Conservation (phyloP, 495 filamentous ascomycete genomes). For the Tuber melanosporum region DNA sequence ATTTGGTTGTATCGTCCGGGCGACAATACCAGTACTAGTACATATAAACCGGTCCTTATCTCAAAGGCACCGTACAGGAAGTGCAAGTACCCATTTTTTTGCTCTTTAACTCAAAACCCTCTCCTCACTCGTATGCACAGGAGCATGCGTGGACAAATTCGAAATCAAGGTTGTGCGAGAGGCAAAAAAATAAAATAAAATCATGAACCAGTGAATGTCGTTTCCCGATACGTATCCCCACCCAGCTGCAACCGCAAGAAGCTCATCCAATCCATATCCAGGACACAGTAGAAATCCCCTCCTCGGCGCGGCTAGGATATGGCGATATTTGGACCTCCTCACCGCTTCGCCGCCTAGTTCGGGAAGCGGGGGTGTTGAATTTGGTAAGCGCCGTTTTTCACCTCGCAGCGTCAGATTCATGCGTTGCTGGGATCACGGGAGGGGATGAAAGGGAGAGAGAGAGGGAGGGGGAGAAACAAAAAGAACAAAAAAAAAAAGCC, state of each 20-base stretch:
- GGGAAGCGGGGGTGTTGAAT: conserved; percentile 19
- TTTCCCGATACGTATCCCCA: background rate
- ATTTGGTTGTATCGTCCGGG: background rate
- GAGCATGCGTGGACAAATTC: background rate
- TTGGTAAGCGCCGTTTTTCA: conserved; percentile 25
- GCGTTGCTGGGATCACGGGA: conserved; percentile 27
- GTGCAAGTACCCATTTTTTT: background rate
- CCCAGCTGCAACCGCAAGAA: background rate
- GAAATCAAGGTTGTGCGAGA: background rate
- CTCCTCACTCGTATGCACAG: background rate
- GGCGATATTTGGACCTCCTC: background rate
- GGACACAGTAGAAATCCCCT: background rate
- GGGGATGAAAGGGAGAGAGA: background rate
- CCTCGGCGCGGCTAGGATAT: background rate
- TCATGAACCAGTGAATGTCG: background rate
- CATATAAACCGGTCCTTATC: background rate
- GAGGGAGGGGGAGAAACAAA: background rate
- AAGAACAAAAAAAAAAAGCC: background rate
- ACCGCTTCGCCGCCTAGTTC: conserved; percentile 2
- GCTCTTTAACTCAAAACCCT: background rate
- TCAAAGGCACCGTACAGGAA: background rate
- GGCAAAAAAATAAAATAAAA: background rate
- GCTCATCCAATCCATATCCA: background rate
- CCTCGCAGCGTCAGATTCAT: conserved; percentile 30
- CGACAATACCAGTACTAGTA: background rate